Base-by-base conservation (phyloP, 2,329 filamentous ascomycete species). In the Aspergillus proliferans region DNA sequence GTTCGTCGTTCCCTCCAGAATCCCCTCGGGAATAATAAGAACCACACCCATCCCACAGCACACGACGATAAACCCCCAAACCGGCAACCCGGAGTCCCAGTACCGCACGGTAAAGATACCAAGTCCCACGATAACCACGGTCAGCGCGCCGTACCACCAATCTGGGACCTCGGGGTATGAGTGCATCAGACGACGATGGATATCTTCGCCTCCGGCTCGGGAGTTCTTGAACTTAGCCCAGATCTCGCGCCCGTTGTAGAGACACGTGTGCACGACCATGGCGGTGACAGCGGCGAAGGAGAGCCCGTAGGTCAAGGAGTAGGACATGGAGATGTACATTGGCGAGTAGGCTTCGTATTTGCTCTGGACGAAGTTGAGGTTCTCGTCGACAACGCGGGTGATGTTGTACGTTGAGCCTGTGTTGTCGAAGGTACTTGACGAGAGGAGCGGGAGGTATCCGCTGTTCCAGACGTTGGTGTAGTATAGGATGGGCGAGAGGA, bases 151-250 rank as follows among this genome's bases (percentile, higher is more conserved):
- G 62, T 84, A 84, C 81, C 81, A 85, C 80, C 78, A 83, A 1
- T 76, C 77, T 0, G 82, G 82, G 0, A 81, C 82, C 59, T 84
- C 82, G 40, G 76, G 75, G 55, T 84, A 84, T 56, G 80, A 81
- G 46, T 67, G 71, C 81, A 84, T 84, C 18, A 84, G 67, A 52
- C 80, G 81, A 76, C 83, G 83, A 60, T 84, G 81, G 40, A 83
- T 77, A 53, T 84, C 81, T 0, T 80, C 80, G 60, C 79, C 61
- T 26, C 54, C 55, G n/a, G 54, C 51, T 6, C 61, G 60, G 3
- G 60, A 52, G 46, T 66, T 63, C 50, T 62, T 66, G 39, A 65
- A 57, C 28, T 62, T 62, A 40, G 60, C 62, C 59, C 60, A 64
- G 33, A 69, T 68, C 47, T 69, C 66, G 4, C 50, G 48, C 15